A percentile compares a stretch with the other conserved stretches of the same genome.
These are phyloP conservation scores for Globisporangium apiculatum DNA, from an alignment of 352 stramenopile genomes.

Conservation along the genomic window DNA sequence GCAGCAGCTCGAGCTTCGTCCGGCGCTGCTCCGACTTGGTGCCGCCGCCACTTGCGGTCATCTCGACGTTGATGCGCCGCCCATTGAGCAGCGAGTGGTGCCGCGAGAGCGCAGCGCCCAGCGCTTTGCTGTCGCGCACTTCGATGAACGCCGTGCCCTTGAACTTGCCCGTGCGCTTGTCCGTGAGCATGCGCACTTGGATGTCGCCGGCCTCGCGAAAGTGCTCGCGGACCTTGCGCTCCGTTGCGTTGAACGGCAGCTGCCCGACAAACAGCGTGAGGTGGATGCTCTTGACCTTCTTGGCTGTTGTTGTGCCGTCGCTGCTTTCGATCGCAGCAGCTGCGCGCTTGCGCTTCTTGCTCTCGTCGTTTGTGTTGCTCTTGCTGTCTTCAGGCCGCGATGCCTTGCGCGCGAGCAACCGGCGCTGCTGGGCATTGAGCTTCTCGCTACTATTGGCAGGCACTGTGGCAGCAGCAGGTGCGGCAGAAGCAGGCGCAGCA, in stretches of 20 bases:
- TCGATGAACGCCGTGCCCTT: constrained; percentile 85
- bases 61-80: constrained; percentile 84
- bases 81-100: constrained; percentile 77
- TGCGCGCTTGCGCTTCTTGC: constrained; percentile 52
- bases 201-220: constrained; percentile 74
- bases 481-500: background rate
- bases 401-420: constrained; percentile 37
- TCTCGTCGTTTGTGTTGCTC: constrained; percentile 16
- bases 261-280: constrained; percentile 83
- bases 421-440: constrained; percentile 49
- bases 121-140: constrained; percentile 74
- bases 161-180: constrained; percentile 80
- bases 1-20: constrained; percentile 57
- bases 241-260: constrained; percentile 69
- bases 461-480: constrained; percentile 3
- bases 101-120: constrained; percentile 65
- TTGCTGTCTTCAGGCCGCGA: constrained; percentile 22
- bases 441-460: constrained; percentile 8
- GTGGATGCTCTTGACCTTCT: constrained; percentile 72
- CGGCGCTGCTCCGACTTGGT: constrained; percentile 76
- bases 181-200: constrained; percentile 71
- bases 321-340: background rate
- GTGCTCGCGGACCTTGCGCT: constrained; percentile 54
- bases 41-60: constrained; percentile 72
- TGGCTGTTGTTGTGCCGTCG: constrained; percentile 15